phyloP scores from a whole-genome alignment of 2,329 filamentous ascomycete species.

The Fusarium fracticaudum region DNA sequence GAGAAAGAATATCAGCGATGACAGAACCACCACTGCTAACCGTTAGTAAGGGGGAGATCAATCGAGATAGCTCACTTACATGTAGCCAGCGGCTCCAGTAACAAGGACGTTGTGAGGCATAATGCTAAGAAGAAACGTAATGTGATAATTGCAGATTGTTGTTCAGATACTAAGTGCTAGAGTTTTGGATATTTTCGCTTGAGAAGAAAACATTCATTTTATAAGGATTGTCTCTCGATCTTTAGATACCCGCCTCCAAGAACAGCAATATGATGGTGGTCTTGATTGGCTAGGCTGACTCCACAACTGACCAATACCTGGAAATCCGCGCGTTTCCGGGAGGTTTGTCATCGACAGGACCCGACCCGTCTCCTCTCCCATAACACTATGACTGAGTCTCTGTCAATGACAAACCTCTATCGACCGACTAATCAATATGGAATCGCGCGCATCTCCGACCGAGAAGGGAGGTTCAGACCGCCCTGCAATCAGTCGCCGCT shows the following conservation, averaged over 20 bases:
- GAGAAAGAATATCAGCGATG: constrained; percentile 45
- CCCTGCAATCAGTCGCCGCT: constrained; percentile 28
- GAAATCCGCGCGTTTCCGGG: constrained; percentile 6
- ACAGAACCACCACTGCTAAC: constrained; percentile 48
- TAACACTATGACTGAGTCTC: background rate
- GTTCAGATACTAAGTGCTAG: background rate
- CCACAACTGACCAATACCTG: background rate
- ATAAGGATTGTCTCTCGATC: background rate
- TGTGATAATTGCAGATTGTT: background rate
- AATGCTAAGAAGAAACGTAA: background rate
- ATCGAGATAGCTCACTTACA: constrained; percentile 25
- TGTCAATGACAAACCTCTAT: background rate
- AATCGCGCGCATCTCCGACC: constrained; percentile 30
- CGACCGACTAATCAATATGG: background rate
- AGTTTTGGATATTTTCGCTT: rapidly evolving
- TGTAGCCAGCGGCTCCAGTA: constrained; percentile 50
- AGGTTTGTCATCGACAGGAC: background rate
- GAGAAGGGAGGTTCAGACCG: background rate
- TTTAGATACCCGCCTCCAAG: background rate
- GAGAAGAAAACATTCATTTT: background rate
- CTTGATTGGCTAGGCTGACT: background rate
- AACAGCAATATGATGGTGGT: too few relatives aligned
- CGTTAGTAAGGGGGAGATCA: background rate
- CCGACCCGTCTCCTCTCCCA: background rate
- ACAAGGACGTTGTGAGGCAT: constrained; percentile 46